A percentile compares a stretch with the other conserved stretches of the same genome.
Conservation (phyloP, 2,329 filamentous ascomycete genomes). For the Alternaria viburni region DNA sequence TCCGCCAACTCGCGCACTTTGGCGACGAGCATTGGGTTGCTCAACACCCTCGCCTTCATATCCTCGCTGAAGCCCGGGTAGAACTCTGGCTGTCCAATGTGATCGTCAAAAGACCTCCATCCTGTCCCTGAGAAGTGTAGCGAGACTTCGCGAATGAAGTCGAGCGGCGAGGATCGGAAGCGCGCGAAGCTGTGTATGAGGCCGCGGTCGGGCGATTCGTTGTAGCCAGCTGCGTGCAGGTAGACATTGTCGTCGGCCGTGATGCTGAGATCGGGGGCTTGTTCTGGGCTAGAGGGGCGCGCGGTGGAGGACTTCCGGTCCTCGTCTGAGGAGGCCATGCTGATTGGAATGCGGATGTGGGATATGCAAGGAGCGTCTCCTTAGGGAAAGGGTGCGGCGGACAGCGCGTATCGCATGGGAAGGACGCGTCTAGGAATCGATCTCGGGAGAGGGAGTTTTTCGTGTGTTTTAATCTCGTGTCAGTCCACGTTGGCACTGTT, state of each 20-base stretch:
- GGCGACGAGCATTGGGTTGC: conserved; percentile 73
- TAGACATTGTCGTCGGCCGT: conserved; percentile 53
- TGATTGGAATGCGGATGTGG: neutral
- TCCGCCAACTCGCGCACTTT: conserved; percentile 80
- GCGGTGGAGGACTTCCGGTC: conserved; percentile 13
- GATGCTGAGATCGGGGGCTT: conserved; percentile 56
- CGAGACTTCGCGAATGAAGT: conserved; percentile 92
- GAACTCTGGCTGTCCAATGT: conserved; percentile 91
- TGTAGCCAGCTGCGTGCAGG: conserved; percentile 54
- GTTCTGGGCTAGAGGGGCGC: conserved; percentile 25
- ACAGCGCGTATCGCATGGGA: conserved; percentile 1
- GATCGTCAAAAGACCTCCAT: conserved; percentile 91
- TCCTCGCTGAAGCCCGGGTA: conserved; percentile 90
- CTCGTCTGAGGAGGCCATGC: conserved; percentile 26
- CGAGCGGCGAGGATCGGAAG: conserved; percentile 74
- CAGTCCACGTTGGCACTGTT: neutral
- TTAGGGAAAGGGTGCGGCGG: neutral
- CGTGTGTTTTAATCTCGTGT: neutral
- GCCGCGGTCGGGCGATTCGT: conserved; percentile 64
- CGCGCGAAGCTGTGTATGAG: conserved; percentile 84
- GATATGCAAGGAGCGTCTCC: conserved; percentile 1
- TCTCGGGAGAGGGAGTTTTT: neutral
- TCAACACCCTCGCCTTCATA: conserved; percentile 81
- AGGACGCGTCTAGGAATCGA: neutral
- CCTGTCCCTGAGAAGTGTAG: conserved; percentile 91